A percentile compares a stretch with the other conserved stretches of the same genome.
phyloP scores from a whole-genome alignment of 2,329 filamentous ascomycete genomes.

The Thelonectria olida region DNA sequence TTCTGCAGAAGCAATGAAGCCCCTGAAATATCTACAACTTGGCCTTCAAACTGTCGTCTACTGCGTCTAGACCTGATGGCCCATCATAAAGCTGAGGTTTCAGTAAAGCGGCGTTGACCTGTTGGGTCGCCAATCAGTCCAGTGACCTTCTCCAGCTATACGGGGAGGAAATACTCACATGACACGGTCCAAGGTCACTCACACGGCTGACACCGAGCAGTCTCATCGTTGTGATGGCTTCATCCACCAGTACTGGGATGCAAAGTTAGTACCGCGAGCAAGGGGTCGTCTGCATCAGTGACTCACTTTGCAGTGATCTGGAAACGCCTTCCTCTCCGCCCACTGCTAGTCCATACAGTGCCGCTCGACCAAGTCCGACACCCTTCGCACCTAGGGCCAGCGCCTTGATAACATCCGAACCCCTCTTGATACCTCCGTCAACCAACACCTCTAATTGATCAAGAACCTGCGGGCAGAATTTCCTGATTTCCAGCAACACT shows the following conservation, averaged over 20 bases:
- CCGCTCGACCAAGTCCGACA: slow-evolving; percentile 69
- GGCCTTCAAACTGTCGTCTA: background rate
- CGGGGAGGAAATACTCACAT: slow-evolving; percentile 11
- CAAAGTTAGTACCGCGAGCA: background rate
- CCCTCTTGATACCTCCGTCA: slow-evolving; percentile 71
- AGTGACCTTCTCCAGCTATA: background rate
- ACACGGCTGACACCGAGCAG: slow-evolving; percentile 16
- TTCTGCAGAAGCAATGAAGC: background rate
- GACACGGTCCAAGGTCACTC: slow-evolving; percentile 8
- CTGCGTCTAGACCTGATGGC: background rate
- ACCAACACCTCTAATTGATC: slow-evolving; percentile 68
- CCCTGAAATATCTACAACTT: background rate
- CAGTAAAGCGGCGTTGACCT: slow-evolving; percentile 8
- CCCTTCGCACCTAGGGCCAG: slow-evolving; percentile 71
- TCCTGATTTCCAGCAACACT: slow-evolving; percentile 69
- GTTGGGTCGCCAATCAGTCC: background rate
- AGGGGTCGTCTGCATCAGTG: background rate
- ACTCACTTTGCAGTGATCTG: slow-evolving; percentile 20
- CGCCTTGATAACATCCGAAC: slow-evolving; percentile 73
- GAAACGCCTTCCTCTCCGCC: slow-evolving; percentile 19
- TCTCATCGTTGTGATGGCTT: slow-evolving; percentile 21
- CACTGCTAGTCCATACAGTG: slow-evolving; percentile 55
- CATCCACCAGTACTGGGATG: slow-evolving; percentile 19
- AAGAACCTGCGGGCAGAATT: slow-evolving; percentile 67
- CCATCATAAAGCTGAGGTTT: slow-evolving; percentile 8